phyloP scores from a whole-genome alignment of 768 basidiomycete species.

The Auricularia heimuer region DNA sequence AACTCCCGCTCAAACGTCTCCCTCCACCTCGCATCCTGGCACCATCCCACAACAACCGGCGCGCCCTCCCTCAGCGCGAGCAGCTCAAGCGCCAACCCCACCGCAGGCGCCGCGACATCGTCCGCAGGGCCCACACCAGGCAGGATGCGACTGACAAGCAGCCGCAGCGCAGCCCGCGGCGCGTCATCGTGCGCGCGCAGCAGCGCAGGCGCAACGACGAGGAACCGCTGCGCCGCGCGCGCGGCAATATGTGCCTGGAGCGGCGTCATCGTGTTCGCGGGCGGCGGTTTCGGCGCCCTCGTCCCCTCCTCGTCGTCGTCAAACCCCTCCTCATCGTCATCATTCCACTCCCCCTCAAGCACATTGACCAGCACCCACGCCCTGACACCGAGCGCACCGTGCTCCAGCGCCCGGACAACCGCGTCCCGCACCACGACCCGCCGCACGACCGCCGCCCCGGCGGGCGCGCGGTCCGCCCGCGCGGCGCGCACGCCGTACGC shows the following conservation, averaged over 20 bases:
- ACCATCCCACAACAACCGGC: constrained; percentile 28
- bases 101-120: constrained; percentile 32
- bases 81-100: constrained; percentile 34
- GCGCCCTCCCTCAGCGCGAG: constrained; percentile 10
- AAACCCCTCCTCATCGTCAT: constrained; percentile 13
- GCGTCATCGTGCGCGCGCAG: constrained; percentile 13
- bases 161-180: constrained; percentile 21
- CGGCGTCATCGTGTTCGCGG: constrained; percentile 28
- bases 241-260: constrained; percentile 37
- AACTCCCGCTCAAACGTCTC: constrained; percentile 30
- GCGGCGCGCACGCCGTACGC: constrained; percentile 30
- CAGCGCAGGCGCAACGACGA: constrained; percentile 23
- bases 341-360: constrained; percentile 11
- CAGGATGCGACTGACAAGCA: constrained; percentile 38
- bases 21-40: constrained; percentile 34
- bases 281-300: constrained; percentile 37
- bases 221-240: constrained; percentile 36
- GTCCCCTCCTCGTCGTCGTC: constrained; percentile 24
- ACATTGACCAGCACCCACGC: neutral
- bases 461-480: neutral
- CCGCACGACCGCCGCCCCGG: neutral
- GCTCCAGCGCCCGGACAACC: neutral
- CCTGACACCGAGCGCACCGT: neutral
- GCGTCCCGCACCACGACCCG: neutral
- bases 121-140: constrained; percentile 28